Base-by-base conservation (phyloP, 177 flowering plant genomes). In the Tripterygium wilfordii region DNA sequence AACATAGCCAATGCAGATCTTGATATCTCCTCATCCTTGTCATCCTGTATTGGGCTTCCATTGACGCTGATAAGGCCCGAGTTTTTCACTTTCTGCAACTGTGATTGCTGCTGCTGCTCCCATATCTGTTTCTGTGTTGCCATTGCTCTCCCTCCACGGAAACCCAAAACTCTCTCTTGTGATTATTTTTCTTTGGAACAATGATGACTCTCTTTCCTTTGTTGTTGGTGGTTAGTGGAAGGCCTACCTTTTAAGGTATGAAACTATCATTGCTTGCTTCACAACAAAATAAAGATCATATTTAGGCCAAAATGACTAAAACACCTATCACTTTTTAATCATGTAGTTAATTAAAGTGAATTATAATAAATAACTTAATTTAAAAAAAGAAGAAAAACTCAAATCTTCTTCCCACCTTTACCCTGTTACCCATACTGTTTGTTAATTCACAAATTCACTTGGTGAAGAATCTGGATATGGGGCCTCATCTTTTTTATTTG, bases 21-120 rank as follows among this genome's bases (percentile, higher is more conserved):
- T 4, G 95, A 63, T 61, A 79, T 68, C 46, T 86, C 90, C 26
- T 85, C 95, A 3, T 83, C 90, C 24, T 66, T 71, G 19, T 68
- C 82, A 40, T 81, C 88, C 37, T 45, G 63, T 17, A 16, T 12
- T 1, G 68, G 67, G 48, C 70, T 64, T 12, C 62, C 77, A 12
- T 57, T 64, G 48, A 20, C 24, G 38, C 60, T 65, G 23, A 71
- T 60, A 5, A 52, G 54, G 10, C 69, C 75, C 0, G 75, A 56
- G 57, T 43, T 73, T 66, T 68, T 77, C 35, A 66, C 56, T 35
- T 45, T 38, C 49, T 54, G 75, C 45, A 73, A 42, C 55, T 61
- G 76, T 25, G 57, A 35, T 36, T 67, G 69, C 28, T 67, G 69
- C 28, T 62, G 71, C 36, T 67, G 71, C 56, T 75, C 74, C 57